Percentiles rank a stretch among this genome's conserved stretches.
These are phyloP conservation scores for Boletus sp. DNA, from an alignment of 1,284 basidiomycete species.

Conservation along the genomic window DNA sequence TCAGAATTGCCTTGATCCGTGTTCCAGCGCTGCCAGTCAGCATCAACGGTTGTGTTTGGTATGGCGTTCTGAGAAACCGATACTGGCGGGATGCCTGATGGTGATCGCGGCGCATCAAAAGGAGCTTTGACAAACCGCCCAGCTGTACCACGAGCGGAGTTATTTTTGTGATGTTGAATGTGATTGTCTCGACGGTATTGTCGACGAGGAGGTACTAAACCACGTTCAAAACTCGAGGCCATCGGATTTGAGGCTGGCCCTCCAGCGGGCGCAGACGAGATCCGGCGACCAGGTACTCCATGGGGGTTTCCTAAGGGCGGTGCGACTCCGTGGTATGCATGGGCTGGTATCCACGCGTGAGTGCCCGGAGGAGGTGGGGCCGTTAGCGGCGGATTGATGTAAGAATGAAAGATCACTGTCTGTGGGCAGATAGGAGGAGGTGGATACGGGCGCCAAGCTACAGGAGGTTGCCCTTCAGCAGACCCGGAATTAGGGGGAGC, in stretches of 20 bases:
- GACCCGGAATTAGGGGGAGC: slow-evolving; percentile 16
- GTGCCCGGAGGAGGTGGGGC: slow-evolving; percentile 19
- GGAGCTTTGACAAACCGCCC: slow-evolving; percentile 21
- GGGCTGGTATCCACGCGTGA: slow-evolving; percentile 29
- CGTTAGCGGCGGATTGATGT: slow-evolving; percentile 24
- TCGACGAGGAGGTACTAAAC: slow-evolving; percentile 27
- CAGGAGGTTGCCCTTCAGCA: slow-evolving; percentile 23
- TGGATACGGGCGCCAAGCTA: slow-evolving; percentile 30
- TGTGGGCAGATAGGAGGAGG: slow-evolving; percentile 27
- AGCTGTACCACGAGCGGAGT: slow-evolving; percentile 16
- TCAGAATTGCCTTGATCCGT: slow-evolving; percentile 11
- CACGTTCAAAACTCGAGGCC: slow-evolving; percentile 26
- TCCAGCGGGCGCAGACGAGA: slow-evolving; percentile 18
- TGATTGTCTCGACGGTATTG: slow-evolving; percentile 32
- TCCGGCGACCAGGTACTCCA: slow-evolving; percentile 16
- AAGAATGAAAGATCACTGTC: slow-evolving; percentile 30
- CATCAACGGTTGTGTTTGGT: slow-evolving; percentile 15
- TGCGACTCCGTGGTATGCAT: slow-evolving; percentile 23
- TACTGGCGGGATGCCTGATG: slow-evolving; percentile 14
- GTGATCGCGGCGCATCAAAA: slow-evolving; percentile 19
- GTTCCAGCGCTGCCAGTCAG: slow-evolving; percentile 21
- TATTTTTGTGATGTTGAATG: slow-evolving; percentile 27
- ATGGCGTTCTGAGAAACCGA: slow-evolving; percentile 9
- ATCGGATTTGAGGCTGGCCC: slow-evolving; percentile 12
- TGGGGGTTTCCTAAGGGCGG: slow-evolving; percentile 17